phyloP scores from a whole-genome alignment of 371 early-diverging fungal genomes.

The Apophysomyces sp. region DNA sequence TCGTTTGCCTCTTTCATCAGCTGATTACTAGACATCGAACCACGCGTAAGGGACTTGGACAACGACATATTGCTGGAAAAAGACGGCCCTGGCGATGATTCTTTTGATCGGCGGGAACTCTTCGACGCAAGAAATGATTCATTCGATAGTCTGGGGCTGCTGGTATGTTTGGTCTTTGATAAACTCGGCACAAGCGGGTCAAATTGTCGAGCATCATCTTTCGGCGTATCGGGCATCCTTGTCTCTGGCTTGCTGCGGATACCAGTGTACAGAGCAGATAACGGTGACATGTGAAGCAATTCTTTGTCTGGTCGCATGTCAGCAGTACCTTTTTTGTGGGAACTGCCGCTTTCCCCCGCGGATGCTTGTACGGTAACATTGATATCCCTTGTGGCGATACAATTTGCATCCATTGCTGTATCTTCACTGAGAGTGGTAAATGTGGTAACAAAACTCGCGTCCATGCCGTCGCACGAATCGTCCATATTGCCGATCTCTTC shows the following conservation, averaged over 20 bases:
- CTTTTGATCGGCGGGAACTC: neutral
- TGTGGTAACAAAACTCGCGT: conserved; percentile 4
- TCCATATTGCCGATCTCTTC: neutral
- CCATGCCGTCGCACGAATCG: neutral
- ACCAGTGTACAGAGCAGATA: neutral
- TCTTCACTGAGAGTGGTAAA: conserved; percentile 1
- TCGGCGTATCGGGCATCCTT: too few relatives aligned
- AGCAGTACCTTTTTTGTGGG: neutral
- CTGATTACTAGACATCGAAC: neutral
- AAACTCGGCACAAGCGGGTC: neutral
- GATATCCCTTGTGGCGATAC: neutral
- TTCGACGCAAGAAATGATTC: neutral
- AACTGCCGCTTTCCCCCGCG: neutral
- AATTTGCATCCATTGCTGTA: neutral
- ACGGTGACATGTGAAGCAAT: neutral
- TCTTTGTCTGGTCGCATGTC: neutral
- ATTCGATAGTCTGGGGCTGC: neutral
- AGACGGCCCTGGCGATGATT: neutral
- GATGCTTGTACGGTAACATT: neutral
- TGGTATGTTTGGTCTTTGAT: neutral
- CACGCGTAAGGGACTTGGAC: neutral
- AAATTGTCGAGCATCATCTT: too few relatives aligned
- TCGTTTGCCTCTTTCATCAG: neutral
- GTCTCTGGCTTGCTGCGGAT: too few relatives aligned
- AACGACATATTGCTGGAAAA: neutral